Percentiles rank a stretch among this genome's conserved stretches.
These are phyloP conservation scores for Boletus rex-veris DNA, from an alignment of 768 basidiomycete genomes.

Conservation along the genomic window DNA sequence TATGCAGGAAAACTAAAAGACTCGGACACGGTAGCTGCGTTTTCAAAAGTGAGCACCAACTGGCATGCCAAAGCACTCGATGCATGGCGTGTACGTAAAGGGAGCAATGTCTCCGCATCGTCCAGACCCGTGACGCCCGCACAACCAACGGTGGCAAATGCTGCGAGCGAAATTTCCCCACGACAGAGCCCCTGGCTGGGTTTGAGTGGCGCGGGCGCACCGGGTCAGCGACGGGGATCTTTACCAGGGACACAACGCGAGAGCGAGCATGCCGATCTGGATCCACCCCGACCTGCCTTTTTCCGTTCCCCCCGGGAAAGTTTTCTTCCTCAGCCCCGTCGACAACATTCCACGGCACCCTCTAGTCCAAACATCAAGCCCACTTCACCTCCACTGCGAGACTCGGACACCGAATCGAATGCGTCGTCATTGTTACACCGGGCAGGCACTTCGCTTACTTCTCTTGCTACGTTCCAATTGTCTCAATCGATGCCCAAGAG, in stretches of 20 bases:
- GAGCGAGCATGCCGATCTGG: slow-evolving; percentile 36
- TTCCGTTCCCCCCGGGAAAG: slow-evolving; percentile 60
- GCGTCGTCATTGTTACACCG: slow-evolving; percentile 34
- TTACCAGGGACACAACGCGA: slow-evolving; percentile 37
- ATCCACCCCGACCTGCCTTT: slow-evolving; percentile 55
- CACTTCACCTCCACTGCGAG: slow-evolving; percentile 12
- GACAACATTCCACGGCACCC: slow-evolving; percentile 28
- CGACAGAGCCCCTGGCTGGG: slow-evolving; percentile 14
- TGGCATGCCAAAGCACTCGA: slow-evolving; percentile 61
- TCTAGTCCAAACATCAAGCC: slow-evolving; percentile 27
- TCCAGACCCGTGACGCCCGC: slow-evolving; percentile 1
- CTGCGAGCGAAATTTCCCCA: slow-evolving; percentile 21
- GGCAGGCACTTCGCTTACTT: slow-evolving; percentile 39
- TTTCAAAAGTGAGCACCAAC: slow-evolving; percentile 73
- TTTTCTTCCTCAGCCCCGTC: slow-evolving; percentile 38
- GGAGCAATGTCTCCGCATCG: slow-evolving; percentile 4
- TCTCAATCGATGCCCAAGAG: slow-evolving; percentile 40
- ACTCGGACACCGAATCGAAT: slow-evolving; percentile 18
- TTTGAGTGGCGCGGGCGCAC: neutral
- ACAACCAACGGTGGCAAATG: slow-evolving; percentile 17
- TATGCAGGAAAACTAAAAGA: slow-evolving; percentile 75
- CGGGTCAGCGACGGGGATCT: slow-evolving; percentile 36
- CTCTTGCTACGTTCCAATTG: slow-evolving; percentile 40
- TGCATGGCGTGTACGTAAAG: slow-evolving; percentile 28
- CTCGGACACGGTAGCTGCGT: slow-evolving; percentile 64